These are phyloP conservation scores for Saccharomyces hybrid DNA, from an alignment of 1,139 yeast genomes.

Conservation along the genomic window DNA sequence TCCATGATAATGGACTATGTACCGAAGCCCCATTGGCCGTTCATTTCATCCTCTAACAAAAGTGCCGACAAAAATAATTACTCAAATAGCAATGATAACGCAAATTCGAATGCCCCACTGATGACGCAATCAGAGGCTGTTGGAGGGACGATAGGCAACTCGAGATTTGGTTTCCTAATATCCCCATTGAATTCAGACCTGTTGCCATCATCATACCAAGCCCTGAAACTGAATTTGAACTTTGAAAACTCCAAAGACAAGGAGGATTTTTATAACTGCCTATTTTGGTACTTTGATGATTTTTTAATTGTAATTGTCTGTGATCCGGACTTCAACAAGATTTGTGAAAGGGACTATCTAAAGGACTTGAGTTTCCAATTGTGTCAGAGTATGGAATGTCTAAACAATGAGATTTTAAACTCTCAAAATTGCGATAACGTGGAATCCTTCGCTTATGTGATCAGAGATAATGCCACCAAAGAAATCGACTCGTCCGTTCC, in stretches of 20 bases:
- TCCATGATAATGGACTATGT: constrained; percentile 26
- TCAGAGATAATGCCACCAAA: constrained; percentile 10
- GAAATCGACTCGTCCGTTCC: constrained; percentile 22
- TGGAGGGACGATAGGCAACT: not conserved
- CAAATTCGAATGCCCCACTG: not conserved
- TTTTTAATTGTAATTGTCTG: constrained; percentile 21
- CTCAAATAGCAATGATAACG: not conserved
- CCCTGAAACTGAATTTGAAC: constrained; percentile 18
- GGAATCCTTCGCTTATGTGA: constrained; percentile 17
- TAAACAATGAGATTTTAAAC: not conserved
- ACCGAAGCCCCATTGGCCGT: constrained; percentile 15
- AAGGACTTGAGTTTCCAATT: constrained; percentile 21
- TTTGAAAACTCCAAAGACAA: constrained; percentile 11
- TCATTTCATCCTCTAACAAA: constrained; percentile 1
- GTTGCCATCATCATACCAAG: constrained; percentile 23
- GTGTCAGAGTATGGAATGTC: constrained; percentile 15
- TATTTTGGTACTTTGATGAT: constrained; percentile 30
- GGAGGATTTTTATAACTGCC: constrained; percentile 14
- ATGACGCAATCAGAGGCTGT: not conserved
- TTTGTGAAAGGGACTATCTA: constrained; percentile 27
- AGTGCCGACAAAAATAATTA: constrained; percentile 3
- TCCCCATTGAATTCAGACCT: constrained; percentile 23
- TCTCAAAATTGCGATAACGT: not conserved
- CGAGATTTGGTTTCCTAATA: constrained; percentile 25
- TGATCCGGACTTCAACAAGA: constrained; percentile 20